These are phyloP conservation scores for Orobanche coerulescens DNA, from an alignment of 257 asterid genomes.

Conservation along the genomic window DNA sequence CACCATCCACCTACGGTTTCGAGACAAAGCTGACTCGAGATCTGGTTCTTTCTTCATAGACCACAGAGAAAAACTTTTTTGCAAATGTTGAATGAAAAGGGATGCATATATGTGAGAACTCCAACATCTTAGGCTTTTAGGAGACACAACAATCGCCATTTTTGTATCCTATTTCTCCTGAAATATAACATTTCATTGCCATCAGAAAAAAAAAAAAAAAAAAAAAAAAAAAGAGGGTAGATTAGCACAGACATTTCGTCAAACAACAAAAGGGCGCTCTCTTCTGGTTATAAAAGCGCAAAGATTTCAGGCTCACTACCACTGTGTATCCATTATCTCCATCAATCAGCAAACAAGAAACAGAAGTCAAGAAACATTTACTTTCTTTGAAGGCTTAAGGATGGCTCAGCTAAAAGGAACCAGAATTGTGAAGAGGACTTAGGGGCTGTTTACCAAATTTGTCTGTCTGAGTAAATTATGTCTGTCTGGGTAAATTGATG, in stretches of 20 bases:
- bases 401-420: too few relatives aligned
- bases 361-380: too few relatives aligned
- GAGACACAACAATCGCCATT: slow-evolving; percentile 27
- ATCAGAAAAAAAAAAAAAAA: background rate
- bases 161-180: slow-evolving; percentile 16
- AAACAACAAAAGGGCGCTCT: background rate
- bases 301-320: too few relatives aligned
- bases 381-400: too few relatives aligned
- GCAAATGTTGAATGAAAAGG: slow-evolving; percentile 12
- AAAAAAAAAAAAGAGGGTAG: background rate
- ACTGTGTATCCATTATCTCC: too few relatives aligned
- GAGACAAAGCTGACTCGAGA: slow-evolving; percentile 66
- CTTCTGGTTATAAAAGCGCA: background rate
- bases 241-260: background rate
- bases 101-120: slow-evolving; percentile 12
- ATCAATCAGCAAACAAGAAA: too few relatives aligned
- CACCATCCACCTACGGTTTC: slow-evolving; percentile 87
- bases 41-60: slow-evolving; percentile 95
- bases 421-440: too few relatives aligned
- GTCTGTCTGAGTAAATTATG: too few relatives aligned
- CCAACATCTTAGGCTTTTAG: slow-evolving; percentile 22
- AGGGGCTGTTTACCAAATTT: too few relatives aligned
- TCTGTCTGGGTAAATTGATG: too few relatives aligned
- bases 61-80: slow-evolving; percentile 57
- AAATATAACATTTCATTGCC: slow-evolving; percentile 5